Base-by-base conservation (phyloP, 1,139 yeast species). In the Nakaseomyces delphensis region DNA sequence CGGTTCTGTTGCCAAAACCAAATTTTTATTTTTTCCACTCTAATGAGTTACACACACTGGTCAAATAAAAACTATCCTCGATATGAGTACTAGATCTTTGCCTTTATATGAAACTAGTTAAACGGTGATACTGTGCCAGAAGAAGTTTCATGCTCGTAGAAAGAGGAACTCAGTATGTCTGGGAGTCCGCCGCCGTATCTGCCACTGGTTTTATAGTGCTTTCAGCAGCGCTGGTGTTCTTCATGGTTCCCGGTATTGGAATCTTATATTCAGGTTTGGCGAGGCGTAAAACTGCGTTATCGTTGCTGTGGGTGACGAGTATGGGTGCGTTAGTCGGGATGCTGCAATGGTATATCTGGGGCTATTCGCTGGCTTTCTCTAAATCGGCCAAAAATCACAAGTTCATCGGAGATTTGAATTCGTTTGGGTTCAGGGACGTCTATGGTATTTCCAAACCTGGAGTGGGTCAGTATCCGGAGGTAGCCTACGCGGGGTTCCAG, bases 281-380 rank as follows among this genome's bases (percentile, higher is more conserved):
- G 18, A 72, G 97, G 58, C 71, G 97, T 57, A 89, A 89, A 64
- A 79, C 89, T 21, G 96, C 97, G 0, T 69, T 89, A 41, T 82
- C 94, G 16, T 76, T 87, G 77, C 79, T 91, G 42, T 87, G 95
- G 86, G 78, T 82, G 15, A 78, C 77, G 10, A 63, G 85, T 42
- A 76, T 83, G 74, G 76, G 89, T 7, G 78, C 85, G n/a, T 73
- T 82, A 50, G 78, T 89, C n/a, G 89, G 86, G 2, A 70, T 77
- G 42, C 77, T 86, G 58, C 96, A 86, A 62, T 91, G 97, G 97
- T 91, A 87, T 64, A 85, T 91, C 59, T 91, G 97, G 97, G 97
- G 97, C 19, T 91, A 85, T 61, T 85, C 96, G 0, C 67, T 91
- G 40, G 94, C 97, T 3, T 87, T 91, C 56, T 79, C 91, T 1